phyloP scores from a whole-genome alignment of 129 eudicot species.

The Arctium minus region DNA sequence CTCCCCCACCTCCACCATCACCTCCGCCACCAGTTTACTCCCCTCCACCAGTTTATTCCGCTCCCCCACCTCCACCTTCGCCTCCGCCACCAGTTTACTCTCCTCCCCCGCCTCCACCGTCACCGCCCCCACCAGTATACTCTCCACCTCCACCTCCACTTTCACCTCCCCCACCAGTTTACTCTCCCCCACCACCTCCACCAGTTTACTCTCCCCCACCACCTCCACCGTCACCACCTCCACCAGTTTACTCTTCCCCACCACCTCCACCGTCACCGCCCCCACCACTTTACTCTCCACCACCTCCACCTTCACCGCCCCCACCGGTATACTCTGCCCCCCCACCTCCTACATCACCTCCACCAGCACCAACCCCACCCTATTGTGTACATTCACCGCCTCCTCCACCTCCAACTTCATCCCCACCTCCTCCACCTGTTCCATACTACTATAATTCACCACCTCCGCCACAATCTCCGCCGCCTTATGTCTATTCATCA shows the following conservation, averaged over 20 bases:
- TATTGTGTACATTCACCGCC: slow-evolving; percentile 35
- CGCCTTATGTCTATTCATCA: slow-evolving; percentile 13
- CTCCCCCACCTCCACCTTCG: slow-evolving; percentile 29
- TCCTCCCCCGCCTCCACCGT: slow-evolving; percentile 28
- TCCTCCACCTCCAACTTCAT: slow-evolving; percentile 36
- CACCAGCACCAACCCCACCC: slow-evolving; percentile 35
- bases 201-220: background rate
- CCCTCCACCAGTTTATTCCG: slow-evolving; percentile 14
- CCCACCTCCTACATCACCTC: slow-evolving; percentile 22
- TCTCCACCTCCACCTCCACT: slow-evolving; percentile 30
- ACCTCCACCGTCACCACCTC: slow-evolving; percentile 16
- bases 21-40: slow-evolving; percentile 17
- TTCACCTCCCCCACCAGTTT: slow-evolving; percentile 23
- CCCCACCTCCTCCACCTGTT: slow-evolving; percentile 35
- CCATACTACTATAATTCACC: background rate
- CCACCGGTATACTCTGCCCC: slow-evolving; percentile 32
- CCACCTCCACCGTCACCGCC: slow-evolving; percentile 43
- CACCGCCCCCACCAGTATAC: slow-evolving; percentile 26
- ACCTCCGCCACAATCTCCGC: slow-evolving; percentile 38
- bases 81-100: slow-evolving; percentile 20
- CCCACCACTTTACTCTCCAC: slow-evolving; percentile 34
- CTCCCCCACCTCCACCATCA: slow-evolving; percentile 16
- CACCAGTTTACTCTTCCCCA: background rate
- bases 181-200: slow-evolving; percentile 28
- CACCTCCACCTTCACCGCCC: slow-evolving; percentile 23